Base-by-base conservation (phyloP, 805 yeast genomes). In the Spathaspora boniae region DNA sequence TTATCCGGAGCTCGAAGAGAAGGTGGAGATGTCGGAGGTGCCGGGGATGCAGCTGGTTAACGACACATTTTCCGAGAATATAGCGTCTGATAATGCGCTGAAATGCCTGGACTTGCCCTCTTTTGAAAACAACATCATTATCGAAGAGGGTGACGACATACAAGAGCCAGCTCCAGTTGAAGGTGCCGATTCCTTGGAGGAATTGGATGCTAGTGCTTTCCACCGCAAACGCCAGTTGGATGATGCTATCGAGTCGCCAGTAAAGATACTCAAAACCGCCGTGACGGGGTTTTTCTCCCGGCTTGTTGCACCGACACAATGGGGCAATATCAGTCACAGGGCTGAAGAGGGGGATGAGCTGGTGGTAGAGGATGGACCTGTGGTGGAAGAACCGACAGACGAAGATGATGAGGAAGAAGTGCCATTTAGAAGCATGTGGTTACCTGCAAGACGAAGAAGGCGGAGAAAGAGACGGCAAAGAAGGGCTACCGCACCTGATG, bases 211-310 rank as follows among this genome's bases (percentile, higher is more conserved):
- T 7, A 6, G 6, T 15, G 6, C 15, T 7, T 15, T 15, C 6
- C 15, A 26, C 16, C 17, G 16, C 9, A 32, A 32, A 16, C 35
- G 20, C 12, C 25, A 24, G 14, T 12, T 32, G 8, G 35, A 32
- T 4, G 35, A 32, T 16, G 4, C 17, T n/a, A 7, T 32, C 8
- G 21, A 16, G 5, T 32, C 29, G 9, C 30, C 15, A 3, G 12
- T 30, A 5, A 32, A 32, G 26, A 32, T 24, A 32, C 26, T 32
- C 7, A 32, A 32, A 32, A 9, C 14, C 5, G 12, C 14, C 7
- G 25, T 29, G 6, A 20, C 32, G 12, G 15, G 6, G n/a, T 3
- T 31, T 21, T 11, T n/a, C 27, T 5, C 6, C 16, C 16, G n/a
- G 5, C 16, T 27, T 11, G 5, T 27, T 9, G 5, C 31, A 27